phyloP scores from a whole-genome alignment of 2,329 filamentous ascomycete genomes.

The Aciculosporium take region DNA sequence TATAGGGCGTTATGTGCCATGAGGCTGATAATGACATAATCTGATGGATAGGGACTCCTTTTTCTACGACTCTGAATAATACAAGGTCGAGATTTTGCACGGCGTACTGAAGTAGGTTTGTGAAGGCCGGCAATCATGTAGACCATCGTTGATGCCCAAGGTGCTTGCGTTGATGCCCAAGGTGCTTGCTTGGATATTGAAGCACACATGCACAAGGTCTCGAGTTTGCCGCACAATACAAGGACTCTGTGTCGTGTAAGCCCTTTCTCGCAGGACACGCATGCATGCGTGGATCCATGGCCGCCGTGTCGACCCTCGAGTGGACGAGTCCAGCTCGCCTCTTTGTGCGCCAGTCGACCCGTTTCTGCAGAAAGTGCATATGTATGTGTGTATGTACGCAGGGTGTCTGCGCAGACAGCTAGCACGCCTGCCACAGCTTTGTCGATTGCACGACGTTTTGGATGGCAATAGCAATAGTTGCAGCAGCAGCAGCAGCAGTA shows the following conservation, averaged over 20 bases:
- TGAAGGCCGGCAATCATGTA: too few species aligned
- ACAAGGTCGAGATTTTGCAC: not conserved
- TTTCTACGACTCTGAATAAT: not conserved
- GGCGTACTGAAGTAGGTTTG: too few species aligned
- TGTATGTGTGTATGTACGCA: too few species aligned
- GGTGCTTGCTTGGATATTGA: not conserved
- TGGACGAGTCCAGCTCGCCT: too few species aligned
- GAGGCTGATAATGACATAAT: too few species aligned
- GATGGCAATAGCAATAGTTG: not conserved
- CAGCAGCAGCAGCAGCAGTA: not conserved
- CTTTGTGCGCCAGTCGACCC: not conserved
- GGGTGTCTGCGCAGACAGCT: slow-evolving; percentile 1
- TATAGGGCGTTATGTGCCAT: slow-evolving; percentile 2
- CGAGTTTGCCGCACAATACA: not conserved
- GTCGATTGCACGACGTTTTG: not conserved
- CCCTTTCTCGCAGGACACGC: slow-evolving; percentile 1
- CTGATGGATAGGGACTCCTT: not conserved
- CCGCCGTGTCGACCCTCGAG: not conserved
- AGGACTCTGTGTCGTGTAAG: not conserved
- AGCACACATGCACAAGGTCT: not conserved
- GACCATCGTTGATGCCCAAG: too few species aligned
- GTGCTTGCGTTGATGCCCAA: too few species aligned
- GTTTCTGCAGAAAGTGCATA: not conserved
- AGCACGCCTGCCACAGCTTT: not conserved
- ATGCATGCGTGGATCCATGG: slow-evolving; percentile 5